A percentile compares a stretch with the other conserved stretches of the same genome.
Evolutionary conservation across 768 basidiomycete species (phyloP).

Genomic region (Suillus subaureus): DNA sequence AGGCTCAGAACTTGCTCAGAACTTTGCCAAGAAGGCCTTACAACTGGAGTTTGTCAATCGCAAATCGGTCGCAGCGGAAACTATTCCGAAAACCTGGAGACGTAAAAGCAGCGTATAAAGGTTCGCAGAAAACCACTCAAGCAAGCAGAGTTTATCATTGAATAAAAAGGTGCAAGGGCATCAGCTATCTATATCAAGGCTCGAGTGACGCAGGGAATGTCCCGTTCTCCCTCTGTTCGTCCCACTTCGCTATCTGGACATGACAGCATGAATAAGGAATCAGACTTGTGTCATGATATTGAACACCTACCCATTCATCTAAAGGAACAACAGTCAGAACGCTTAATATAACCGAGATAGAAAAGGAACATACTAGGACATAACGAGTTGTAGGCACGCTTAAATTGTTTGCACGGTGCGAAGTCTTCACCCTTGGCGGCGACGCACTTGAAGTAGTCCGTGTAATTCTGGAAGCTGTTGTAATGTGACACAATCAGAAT

Average conservation of each 20-base stretch:
- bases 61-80: not conserved
- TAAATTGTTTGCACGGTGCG: slow-evolving; percentile 99
- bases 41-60: not conserved
- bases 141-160: slow-evolving; percentile 5
- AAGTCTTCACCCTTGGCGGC: slow-evolving; percentile 97
- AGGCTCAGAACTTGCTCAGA: not conserved
- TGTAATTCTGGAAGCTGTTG: slow-evolving; percentile 91
- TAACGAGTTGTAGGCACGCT: slow-evolving; percentile 91
- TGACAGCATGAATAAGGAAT: not conserved
- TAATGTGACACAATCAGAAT: slow-evolving; percentile 8
- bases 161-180: not conserved
- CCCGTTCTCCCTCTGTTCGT: slow-evolving; percentile 92
- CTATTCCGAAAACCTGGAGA: not conserved
- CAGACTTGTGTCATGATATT: slow-evolving; percentile 18
- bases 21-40: not conserved
- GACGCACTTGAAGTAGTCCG: slow-evolving; percentile 98
- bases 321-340: slow-evolving; percentile 16
- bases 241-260: slow-evolving; percentile 79
- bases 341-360: not conserved
- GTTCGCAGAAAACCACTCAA: not conserved
- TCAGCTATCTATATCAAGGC: slow-evolving; percentile 44
- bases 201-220: slow-evolving; percentile 93
- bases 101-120: not conserved
- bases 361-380: slow-evolving; percentile 83
- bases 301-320: slow-evolving; percentile 85